Base-by-base conservation (phyloP, 441 rosid species). In the Capsella rubella region DNA sequence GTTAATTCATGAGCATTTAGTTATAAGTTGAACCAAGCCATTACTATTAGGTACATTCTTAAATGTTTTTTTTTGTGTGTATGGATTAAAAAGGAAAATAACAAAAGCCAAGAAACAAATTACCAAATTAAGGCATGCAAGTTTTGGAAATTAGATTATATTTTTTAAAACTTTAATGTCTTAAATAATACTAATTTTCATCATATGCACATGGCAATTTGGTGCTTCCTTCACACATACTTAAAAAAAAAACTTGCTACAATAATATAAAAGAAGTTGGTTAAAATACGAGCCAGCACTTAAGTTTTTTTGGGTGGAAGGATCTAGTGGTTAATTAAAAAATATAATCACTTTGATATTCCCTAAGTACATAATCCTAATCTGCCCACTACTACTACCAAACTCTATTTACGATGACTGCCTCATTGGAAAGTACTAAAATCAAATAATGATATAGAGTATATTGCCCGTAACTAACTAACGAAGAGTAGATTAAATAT, bases 171-270 rank as follows among this genome's bases (percentile, higher is more conserved):
- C 29, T 21, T 39, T 40, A 60, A 28, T 69, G 65, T 62, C 35
- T 28, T 47, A 14, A 45, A 47, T n/a, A 40, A 15, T 29, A 37
- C 11, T 45, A 51, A 59, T 54, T 69, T 58, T 76, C 60, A 70
- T 70, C 76, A 56, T 69, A 64, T 40, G 76, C 80, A 77, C 80
- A 77, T 77, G 80, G 49, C 56, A 64, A 57, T 51, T 70, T 57
- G 67, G 61, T 76, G 76, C 27, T 64, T 70, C 14, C 72, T 64
- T 76, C 64, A 53, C 29, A 56, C 35, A 56, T 15, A 76, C 80
- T 64, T 61, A 63, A 64, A 39, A 18, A 18, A 63, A 64, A 39
- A 18, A 18, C 13, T 54, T 43, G 29, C 3, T n/a, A 54, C 2
- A 21, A 21, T 28, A n/a, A 46, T 62, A 75, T 60, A 52, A 60